These are phyloP conservation scores for Podaxis rugospora DNA, from an alignment of 768 basidiomycete species.

Conservation along the genomic window DNA sequence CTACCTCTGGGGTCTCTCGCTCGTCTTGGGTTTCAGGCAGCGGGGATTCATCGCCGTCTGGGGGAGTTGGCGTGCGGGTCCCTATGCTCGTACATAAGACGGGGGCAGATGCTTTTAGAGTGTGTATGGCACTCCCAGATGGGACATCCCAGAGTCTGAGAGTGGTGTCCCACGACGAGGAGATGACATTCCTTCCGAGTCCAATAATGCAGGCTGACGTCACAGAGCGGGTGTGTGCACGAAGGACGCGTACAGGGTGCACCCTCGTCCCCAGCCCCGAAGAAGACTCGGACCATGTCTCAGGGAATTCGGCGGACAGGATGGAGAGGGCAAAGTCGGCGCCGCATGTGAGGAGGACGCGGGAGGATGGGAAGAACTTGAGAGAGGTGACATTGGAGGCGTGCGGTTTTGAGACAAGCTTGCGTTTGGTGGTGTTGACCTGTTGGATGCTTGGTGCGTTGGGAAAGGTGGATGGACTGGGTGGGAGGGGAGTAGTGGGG, in stretches of 20 bases:
- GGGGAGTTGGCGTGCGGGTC: conserved; percentile 27
- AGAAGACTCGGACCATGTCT: conserved; percentile 3
- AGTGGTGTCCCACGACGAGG: conserved; percentile 63
- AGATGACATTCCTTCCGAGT: conserved; percentile 63
- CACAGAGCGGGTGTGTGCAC: conserved; percentile 61
- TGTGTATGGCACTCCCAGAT: conserved; percentile 24
- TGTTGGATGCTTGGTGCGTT: conserved; percentile 13
- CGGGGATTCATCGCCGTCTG: conserved; percentile 19
- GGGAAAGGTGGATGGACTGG: background rate
- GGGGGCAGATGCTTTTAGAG: conserved; percentile 37
- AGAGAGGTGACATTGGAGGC: conserved; percentile 37
- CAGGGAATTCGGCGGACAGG: conserved; percentile 50
- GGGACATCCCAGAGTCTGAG: conserved; percentile 38
- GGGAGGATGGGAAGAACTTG: conserved; percentile 66
- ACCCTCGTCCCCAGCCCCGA: conserved; percentile 26
- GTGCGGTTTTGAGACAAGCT: conserved; percentile 36
- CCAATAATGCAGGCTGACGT: conserved; percentile 63
- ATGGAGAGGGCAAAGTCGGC: conserved; percentile 66
- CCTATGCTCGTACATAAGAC: conserved; percentile 44
- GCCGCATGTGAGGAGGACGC: conserved; percentile 66
- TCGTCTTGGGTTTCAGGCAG: conserved; percentile 19
- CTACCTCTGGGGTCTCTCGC: conserved; percentile 42
- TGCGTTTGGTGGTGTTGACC: conserved; percentile 24
- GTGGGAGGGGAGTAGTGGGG: conserved; percentile 26
- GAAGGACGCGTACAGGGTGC: conserved; percentile 52